Evolutionary conservation across 768 basidiomycete genomes (phyloP), one percentile per base, ranked within the genome.

Genomic region (Kwoniella europaea): DNA sequence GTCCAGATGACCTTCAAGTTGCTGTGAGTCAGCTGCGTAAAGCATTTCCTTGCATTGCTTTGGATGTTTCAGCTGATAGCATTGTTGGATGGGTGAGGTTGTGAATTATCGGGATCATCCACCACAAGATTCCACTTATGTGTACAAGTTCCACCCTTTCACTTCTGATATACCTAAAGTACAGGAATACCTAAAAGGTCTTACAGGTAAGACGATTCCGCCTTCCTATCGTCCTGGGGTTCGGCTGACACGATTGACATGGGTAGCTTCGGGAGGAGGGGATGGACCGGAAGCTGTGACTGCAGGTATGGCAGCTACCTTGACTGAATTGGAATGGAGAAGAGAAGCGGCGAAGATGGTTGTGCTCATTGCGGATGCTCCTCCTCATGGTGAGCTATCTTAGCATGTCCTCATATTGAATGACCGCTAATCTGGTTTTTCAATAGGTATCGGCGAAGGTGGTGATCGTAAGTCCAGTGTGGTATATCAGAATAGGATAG

Each of bases 201-300:
- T 96, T 73, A 78, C 71, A 61, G 79, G 78, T 83, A 24, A 75
- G 81, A 59, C 59, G 10, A 4, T 6, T 29, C 29, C 5, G 29
- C 4, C 29, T 29, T 29, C 5, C 4, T 29, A 4, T 29, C 29
- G 5, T 29, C 29, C 5, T 29, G 3, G 4, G 29, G 29, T 6
- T 29, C 29, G 5, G 29, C 29, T 24, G 22, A 65, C n/a, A n/a
- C 18, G 6, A 53, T 50, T 71, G 73, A 65, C 72, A 24, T 35
- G 7, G 53, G 10, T 46, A 78, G 82, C 82, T 12, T 69, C 73
- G 12, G 82, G 80, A 27, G 83, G 84, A 24, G 85, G 85, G 24
- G 96, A 97, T 86, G 96, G 96, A 0, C 96, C 96, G 0, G 96
- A 98, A 83, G 96, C 95, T 15, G 92, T 98, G 71, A 98, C 96